These are phyloP conservation scores for Cicer arietinum DNA, from an alignment of 306 rosid species.

Conservation along the genomic window DNA sequence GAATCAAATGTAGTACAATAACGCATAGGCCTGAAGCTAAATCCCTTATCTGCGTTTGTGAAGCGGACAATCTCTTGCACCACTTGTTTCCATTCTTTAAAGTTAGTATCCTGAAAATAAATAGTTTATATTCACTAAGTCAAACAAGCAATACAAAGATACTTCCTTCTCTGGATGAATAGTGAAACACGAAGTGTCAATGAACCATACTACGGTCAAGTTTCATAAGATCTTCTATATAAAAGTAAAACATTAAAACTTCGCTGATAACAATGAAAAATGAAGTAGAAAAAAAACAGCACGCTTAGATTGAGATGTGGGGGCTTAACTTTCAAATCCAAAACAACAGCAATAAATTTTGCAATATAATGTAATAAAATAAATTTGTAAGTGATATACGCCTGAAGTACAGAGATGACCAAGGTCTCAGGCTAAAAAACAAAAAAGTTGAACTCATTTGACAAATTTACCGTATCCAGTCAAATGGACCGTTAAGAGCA, in stretches of 20 bases:
- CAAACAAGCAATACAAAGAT: conserved; percentile 42
- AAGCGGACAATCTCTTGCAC: conserved; percentile 92
- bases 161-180: conserved; percentile 26
- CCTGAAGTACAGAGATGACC: no score
- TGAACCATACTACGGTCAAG: conserved; percentile 5
- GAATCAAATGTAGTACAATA: conserved; percentile 72
- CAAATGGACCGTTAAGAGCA: neutral
- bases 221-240: conserved; percentile 5
- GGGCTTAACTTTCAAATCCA: conserved; percentile 25
- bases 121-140: conserved; percentile 46
- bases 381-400: neutral
- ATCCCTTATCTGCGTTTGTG: conserved; percentile 70
- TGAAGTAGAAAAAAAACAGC: conserved; percentile 13
- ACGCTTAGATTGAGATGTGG: conserved; percentile 22
- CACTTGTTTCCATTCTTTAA: conserved; percentile 95
- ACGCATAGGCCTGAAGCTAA: conserved; percentile 80
- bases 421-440: no score
- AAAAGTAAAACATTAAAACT: conserved; percentile 30
- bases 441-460: no score
- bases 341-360: conserved; percentile 14
- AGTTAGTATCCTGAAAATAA: conserved; percentile 77
- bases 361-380: conserved; percentile 2
- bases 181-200: conserved; percentile 35
- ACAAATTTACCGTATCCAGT: conserved; percentile 10
- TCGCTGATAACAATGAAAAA: conserved; percentile 8